Percentiles rank a stretch among this genome's conserved stretches.
Evolutionary conservation across 805 yeast species (phyloP).

Genomic region (Schwanniomyces polymorphus): DNA sequence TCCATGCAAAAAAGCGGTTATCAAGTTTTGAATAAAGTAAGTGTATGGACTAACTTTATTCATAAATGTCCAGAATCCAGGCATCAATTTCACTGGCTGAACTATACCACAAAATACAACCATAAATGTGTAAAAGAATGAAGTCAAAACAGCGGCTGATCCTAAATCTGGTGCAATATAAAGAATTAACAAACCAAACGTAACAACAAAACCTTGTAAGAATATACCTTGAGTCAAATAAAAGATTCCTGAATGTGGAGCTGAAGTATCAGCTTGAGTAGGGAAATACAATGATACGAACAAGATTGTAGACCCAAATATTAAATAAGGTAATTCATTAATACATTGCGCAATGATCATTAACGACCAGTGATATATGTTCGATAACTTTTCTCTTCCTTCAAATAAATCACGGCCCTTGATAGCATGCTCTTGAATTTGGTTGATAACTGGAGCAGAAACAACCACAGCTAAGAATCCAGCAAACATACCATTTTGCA

Average conservation of each 20-base stretch:
- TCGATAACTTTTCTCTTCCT: constrained; percentile 67
- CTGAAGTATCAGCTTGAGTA: constrained; percentile 11
- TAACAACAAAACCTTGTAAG: constrained; percentile 19
- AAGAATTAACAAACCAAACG: constrained; percentile 38
- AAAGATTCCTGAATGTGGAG: neutral
- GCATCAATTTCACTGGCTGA: constrained; percentile 57
- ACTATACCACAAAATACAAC: constrained; percentile 70
- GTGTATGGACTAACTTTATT: constrained; percentile 72
- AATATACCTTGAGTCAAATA: neutral
- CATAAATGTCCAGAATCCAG: constrained; percentile 85
- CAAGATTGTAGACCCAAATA: constrained; percentile 19
- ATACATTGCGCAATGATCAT: constrained; percentile 54
- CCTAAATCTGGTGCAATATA: constrained; percentile 65
- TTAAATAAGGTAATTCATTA: constrained; percentile 60
- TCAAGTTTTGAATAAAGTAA: constrained; percentile 60
- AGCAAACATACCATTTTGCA: constrained; percentile 60
- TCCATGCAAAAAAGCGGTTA: constrained; percentile 45
- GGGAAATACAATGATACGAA: constrained; percentile 52
- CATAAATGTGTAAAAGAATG: constrained; percentile 55
- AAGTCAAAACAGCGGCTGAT: constrained; percentile 59
- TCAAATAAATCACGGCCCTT: constrained; percentile 63
- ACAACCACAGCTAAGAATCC: constrained; percentile 57
- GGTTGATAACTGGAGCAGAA: constrained; percentile 59
- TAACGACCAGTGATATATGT: constrained; percentile 70
- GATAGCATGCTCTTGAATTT: constrained; percentile 59